A percentile compares a stretch with the other conserved stretches of the same genome.
Evolutionary conservation across 371 early-diverging fungal species (phyloP).

Genomic region (Coemansia sp.): DNA sequence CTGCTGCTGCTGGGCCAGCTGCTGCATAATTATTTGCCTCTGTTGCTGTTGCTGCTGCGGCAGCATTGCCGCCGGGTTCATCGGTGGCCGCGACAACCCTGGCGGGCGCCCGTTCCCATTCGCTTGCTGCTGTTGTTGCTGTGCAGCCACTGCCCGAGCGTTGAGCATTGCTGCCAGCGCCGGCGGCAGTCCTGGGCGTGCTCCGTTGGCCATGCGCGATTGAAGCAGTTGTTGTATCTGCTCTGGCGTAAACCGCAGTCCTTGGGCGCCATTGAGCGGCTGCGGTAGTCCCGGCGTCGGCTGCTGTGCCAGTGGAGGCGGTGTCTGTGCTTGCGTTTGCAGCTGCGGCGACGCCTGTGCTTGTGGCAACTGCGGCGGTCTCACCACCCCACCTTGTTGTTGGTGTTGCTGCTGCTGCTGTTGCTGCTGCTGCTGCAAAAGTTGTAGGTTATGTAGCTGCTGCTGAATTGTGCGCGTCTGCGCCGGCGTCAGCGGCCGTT

Average conservation of each 20-base stretch:
- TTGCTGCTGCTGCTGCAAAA: constrained; percentile 15
- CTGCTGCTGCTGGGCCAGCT: constrained; percentile 26
- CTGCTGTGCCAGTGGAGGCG: constrained; percentile 16
- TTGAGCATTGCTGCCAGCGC: constrained; percentile 37
- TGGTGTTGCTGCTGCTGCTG: constrained; percentile 11
- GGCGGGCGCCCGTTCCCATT: constrained; percentile 12
- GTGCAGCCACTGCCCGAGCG: constrained; percentile 19
- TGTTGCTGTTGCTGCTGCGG: constrained; percentile 29
- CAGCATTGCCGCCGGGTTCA: constrained; percentile 15
- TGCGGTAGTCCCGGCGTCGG: constrained; percentile 13
- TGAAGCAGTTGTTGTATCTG: constrained; percentile 41
- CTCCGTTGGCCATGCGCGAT: constrained; percentile 37
- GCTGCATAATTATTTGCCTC: constrained; percentile 36
- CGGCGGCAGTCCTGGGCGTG: constrained; percentile 33
- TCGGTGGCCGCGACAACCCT: constrained; percentile 16
- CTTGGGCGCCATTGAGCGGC: constrained; percentile 16
- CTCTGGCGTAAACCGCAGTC: constrained; percentile 35
- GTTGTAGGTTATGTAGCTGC: constrained; percentile 31
- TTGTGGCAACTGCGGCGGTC: constrained; percentile 4
- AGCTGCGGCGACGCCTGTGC: constrained; percentile 16
- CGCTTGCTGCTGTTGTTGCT: constrained; percentile 19
- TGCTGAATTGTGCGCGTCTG: constrained; percentile 30
- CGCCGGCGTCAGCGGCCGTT: constrained; percentile 32
- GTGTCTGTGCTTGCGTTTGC: constrained; percentile 14
- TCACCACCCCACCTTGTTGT: constrained; percentile 1